These are phyloP conservation scores for Monilinia laxa DNA, from an alignment of 2,329 filamentous ascomycete genomes.

Conservation along the genomic window DNA sequence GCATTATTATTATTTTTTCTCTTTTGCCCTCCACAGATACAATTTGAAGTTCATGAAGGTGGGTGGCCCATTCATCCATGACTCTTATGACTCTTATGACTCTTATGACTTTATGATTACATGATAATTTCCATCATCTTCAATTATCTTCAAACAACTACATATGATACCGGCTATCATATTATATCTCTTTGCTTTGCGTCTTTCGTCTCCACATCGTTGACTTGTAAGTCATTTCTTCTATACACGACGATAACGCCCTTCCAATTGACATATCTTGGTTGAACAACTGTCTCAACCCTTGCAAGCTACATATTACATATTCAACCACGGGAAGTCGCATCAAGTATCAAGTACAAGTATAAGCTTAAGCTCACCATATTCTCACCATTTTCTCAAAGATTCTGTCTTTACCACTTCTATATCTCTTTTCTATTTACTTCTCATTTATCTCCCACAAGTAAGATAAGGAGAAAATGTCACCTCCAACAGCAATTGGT, in stretches of 20 bases:
- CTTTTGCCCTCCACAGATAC: not conserved
- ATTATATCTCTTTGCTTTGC: constrained; percentile 1
- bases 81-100: not conserved
- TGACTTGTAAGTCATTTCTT: constrained; percentile 11
- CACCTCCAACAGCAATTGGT: constrained; percentile 47
- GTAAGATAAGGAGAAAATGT: constrained; percentile 26
- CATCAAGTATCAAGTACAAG: constrained; percentile 2
- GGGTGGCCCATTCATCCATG: too few species aligned
- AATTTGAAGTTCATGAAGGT: not conserved
- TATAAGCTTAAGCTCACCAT: constrained; percentile 14
- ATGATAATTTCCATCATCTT: constrained; percentile 4
- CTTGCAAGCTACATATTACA: constrained; percentile 11
- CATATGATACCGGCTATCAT: not conserved
- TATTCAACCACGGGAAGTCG: constrained; percentile 14
- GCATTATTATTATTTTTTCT: not conserved
- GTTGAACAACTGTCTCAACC: constrained; percentile 20
- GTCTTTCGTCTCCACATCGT: constrained; percentile 8
- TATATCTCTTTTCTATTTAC: not conserved
- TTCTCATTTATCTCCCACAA: not conserved
- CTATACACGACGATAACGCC: constrained; percentile 7
- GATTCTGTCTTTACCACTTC: not conserved
- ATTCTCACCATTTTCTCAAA: not conserved
- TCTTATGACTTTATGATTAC: too few species aligned
- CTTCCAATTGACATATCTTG: constrained; percentile 16
- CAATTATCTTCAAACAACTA: not conserved